Evolutionary conservation across 768 basidiomycete genomes (phyloP).

Genomic region (Tylopilus rubrobrunneus): DNA sequence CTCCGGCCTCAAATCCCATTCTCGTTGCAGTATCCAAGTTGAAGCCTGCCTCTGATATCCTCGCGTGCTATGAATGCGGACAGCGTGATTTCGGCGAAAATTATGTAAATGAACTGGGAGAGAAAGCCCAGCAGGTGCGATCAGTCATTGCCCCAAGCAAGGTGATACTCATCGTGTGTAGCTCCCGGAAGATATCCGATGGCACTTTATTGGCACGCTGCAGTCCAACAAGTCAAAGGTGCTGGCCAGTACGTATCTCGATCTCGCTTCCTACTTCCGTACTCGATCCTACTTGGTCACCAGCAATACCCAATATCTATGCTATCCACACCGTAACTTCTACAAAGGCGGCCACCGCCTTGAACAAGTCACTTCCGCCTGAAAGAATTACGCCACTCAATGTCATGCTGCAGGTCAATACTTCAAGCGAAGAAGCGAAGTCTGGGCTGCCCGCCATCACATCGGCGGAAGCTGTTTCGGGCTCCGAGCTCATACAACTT

Average conservation of each 20-base stretch:
- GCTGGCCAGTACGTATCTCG: conserved; percentile 61
- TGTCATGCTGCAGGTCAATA: conserved; percentile 91
- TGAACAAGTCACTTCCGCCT: conserved; percentile 66
- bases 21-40: conserved; percentile 92
- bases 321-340: conserved; percentile 85
- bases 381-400: conserved; percentile 63
- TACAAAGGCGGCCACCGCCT: conserved; percentile 69
- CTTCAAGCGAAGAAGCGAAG: conserved; percentile 88
- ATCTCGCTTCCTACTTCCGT: neutral
- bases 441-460: conserved; percentile 73
- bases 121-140: conserved; percentile 72
- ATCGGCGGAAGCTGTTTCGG: conserved; percentile 25
- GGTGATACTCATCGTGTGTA: conserved; percentile 30
- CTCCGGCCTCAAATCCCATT: conserved; percentile 29
- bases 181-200: conserved; percentile 86
- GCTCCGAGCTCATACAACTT: conserved; percentile 58
- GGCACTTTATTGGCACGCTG: conserved; percentile 95
- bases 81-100: conserved; percentile 97
- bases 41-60: conserved; percentile 85
- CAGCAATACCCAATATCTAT: conserved; percentile 86
- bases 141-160: neutral
- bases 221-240: conserved; percentile 92
- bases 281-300: conserved; percentile 2
- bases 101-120: conserved; percentile 89
- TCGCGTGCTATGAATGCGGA: conserved; percentile 74